A percentile compares a stretch with the other conserved stretches of the same genome.
Evolutionary conservation across 2,329 filamentous ascomycete species (phyloP).

Genomic region (Eutypa lata): DNA sequence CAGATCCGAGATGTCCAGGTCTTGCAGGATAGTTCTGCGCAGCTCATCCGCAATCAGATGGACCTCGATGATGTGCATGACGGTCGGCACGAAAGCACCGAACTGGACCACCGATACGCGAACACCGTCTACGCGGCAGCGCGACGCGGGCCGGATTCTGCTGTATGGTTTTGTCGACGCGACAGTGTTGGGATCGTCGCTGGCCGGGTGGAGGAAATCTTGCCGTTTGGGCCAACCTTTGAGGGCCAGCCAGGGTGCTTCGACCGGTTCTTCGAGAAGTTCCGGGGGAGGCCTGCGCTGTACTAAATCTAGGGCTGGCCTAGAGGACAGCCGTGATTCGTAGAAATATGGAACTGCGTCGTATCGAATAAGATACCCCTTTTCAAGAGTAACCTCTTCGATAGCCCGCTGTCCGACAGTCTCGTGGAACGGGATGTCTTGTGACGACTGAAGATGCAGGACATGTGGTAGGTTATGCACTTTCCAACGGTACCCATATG

Average conservation of each 20-base stretch:
- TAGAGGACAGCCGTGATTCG: slow-evolving; percentile 37
- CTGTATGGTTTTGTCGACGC: slow-evolving; percentile 38
- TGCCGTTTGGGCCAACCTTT: slow-evolving; percentile 50
- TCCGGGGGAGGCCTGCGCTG: slow-evolving; percentile 29
- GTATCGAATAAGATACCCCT: slow-evolving; percentile 40
- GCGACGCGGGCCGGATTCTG: slow-evolving; percentile 41
- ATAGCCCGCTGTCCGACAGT: slow-evolving; percentile 13
- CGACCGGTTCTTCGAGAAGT: slow-evolving; percentile 36
- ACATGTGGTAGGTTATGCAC: slow-evolving; percentile 38
- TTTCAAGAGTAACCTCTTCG: slow-evolving; percentile 19
- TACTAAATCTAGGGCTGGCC: slow-evolving; percentile 40
- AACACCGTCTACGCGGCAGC: slow-evolving; percentile 49
- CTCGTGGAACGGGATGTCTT: slow-evolving; percentile 18
- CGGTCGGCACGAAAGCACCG: slow-evolving; percentile 66
- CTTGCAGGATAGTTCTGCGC: slow-evolving; percentile 48
- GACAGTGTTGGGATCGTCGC: slow-evolving; percentile 1
- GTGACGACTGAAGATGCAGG: slow-evolving; percentile 35
- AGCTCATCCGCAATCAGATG: slow-evolving; percentile 62
- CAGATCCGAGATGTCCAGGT: slow-evolving; percentile 51
- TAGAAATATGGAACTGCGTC: slow-evolving; percentile 38
- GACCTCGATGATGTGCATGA: slow-evolving; percentile 67
- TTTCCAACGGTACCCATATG: slow-evolving; percentile 46
- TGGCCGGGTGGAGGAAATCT: slow-evolving; percentile 54
- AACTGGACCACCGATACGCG: slow-evolving; percentile 44
- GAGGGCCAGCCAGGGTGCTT: slow-evolving; percentile 49